Evolutionary conservation across 768 basidiomycete species (phyloP), one percentile per base, ranked within the genome.

Genomic region (Lactarius indigo): DNA sequence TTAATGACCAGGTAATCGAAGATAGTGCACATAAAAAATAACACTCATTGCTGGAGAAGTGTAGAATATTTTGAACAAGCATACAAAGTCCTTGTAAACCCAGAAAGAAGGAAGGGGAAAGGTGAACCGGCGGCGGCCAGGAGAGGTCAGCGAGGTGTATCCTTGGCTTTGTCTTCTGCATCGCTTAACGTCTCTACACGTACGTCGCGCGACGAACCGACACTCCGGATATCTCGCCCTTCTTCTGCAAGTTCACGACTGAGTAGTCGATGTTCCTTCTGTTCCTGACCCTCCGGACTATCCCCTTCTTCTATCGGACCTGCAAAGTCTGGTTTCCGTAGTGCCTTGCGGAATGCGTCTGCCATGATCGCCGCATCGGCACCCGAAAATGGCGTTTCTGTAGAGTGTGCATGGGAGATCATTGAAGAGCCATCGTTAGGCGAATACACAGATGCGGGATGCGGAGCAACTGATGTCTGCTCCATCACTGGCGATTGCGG

Each of bases 361-460:
- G 94, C 93, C 87, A 96, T 92, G 74, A 94, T 91, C 44, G 91
- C 92, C 61, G 94, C 94, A 76, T 96, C 94, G 26, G 90, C 88
- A 23, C 86, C 88, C 55, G 88, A 89, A 77, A 95, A 89, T 12
- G 87, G 89, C 13, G 85, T 90, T 61, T 86, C 85, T 57, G 82
- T 79, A 47, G 85, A 86, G 44, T 83, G 84, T 10, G 83, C 76
- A 57, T 84, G 81, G 35, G 88, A 90, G 57, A 87, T 85, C 8
- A 86, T 87, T 57, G 91, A 92, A 57, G 86, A 89, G 18, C 87
- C 91, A 73, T 92, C 91, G 66, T 61, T 62, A 2, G 77, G 78
- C 57, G 77, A 75, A 62, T 75, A 72, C 28, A 76, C 69, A 59
- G 76, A 76, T 57, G 76, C 74, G 37, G 75, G 68, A 63, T 68